Evolutionary conservation across 345 rosid species (phyloP), one percentile per base, ranked within the genome.

Genomic region (Durio zibethinus): DNA sequence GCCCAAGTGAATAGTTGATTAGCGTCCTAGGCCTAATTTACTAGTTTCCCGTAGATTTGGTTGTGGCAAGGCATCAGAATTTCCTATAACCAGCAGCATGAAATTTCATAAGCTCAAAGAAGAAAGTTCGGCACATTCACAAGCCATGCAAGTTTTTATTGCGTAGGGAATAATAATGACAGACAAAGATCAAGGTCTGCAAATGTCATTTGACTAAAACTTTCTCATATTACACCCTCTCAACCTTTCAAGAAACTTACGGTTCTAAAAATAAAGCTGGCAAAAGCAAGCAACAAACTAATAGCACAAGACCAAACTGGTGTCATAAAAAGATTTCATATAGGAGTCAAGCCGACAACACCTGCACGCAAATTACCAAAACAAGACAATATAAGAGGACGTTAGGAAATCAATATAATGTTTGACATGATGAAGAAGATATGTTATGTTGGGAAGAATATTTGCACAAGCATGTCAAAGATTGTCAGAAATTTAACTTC

Each of bases 311-410:
- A 76, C 76, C 57, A 79, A 38, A 31, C 52, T 10, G 67, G 53
- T 47, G 47, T 70, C 52, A 16, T 20, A 12, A 18, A 18, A 54
- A 12, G 64, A 38, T 36, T 48, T 45, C n/a, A 60, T 4, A 86
- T 11, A 38, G 91, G 96, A 66, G 96, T 91, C 84, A 91, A 83
- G 47, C 96, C 96, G 33, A 91, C 96, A 52, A 91, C 93, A 76
- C 96, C 96, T 91, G 90, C 90, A 56, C 35, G 45, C 38, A 66
- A 10, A 73, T 0, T 20, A 27, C 35, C 62, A 77, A 45, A 10
- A 42, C 29, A 45, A 78, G 52, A 33, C 35, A 33, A 56, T 18
- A 74, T 52, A 66, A 42, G 54, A n/a, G 54, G 56, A 74, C 40
- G 47, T 7, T 31, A 35, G 47, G 40, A 50, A 36, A n/a, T 54